Evolutionary conservation across 1,284 basidiomycete genomes (phyloP), one percentile per base, ranked within the genome.

Genomic region (Leccinum fallax): DNA sequence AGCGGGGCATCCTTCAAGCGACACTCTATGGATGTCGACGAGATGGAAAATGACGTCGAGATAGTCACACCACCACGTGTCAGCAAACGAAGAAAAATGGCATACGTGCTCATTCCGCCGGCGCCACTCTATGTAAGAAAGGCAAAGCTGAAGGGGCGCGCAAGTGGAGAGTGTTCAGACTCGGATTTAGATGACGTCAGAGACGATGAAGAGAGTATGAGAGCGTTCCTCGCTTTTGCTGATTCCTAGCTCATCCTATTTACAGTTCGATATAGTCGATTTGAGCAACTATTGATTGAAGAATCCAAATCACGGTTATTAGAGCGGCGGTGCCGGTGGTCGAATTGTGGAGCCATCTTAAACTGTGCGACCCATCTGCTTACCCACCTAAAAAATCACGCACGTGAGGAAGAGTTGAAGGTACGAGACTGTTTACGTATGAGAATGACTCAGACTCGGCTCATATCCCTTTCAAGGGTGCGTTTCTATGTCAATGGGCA

Each of bases 261-360:
- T 46, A 60, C 71, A 84, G 82, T 80, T 68, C 74, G 70, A 61
- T 74, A 74, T 65, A 71, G 60, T 73, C 64, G 59, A 60, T 63
- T 72, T 66, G 81, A 82, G 66, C 74, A 70, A 61, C 71, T 77
- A 51, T 77, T 79, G 43, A 72, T 84, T 61, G 68, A 75, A 61
- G 70, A 82, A 60, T 78, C 85, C 60, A 81, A 77, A 63, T 79
- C 78, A 11, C 76, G 84, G 62, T 66, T 89, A 57, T 77, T 76
- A 60, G 77, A 79, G 63, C 73, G 77, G 40, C 76, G 69, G 13
- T 92, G 89, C 74, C 77, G 76, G 65, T 92, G 90, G 89, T 73
- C 72, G 59, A 78, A 79, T 36, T 92, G 89, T 71, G 76, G 77
- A 61, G 78, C 77, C 53, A 67, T 84, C 21, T 69, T 89, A 66